phyloP scores from a whole-genome alignment of 2,329 filamentous ascomycete species.

The Onygenales sp. region DNA sequence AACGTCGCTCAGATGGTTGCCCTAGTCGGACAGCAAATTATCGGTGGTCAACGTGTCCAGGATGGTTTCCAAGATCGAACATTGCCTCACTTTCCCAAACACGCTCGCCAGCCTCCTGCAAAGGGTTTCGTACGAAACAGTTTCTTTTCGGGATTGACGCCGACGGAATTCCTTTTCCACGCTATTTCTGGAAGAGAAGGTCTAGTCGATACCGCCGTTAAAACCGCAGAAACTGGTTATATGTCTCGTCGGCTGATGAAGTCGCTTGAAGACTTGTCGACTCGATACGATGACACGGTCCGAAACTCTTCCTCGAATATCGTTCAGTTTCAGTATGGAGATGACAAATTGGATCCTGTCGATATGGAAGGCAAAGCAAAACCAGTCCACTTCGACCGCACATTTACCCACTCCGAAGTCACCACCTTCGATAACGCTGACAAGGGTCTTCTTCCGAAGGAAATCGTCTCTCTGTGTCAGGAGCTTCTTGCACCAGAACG shows the following conservation, averaged over 20 bases:
- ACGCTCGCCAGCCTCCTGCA: conserved; percentile 79
- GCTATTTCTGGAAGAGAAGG: conserved; percentile 97
- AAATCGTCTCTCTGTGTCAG: conserved; percentile 61
- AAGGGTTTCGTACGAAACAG: conserved; percentile 97
- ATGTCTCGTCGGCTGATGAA: conserved; percentile 99
- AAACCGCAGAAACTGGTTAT: conserved; percentile 97
- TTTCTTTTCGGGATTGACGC: conserved; percentile 85
- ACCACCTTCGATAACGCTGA: conserved; percentile 74
- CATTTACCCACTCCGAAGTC: conserved; percentile 70
- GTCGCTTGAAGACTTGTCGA: conserved; percentile 87
- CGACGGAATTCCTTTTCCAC: conserved; percentile 95
- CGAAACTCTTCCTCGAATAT: conserved; percentile 80
- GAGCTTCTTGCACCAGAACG: conserved; percentile 60
- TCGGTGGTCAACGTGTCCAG: conserved; percentile 80
- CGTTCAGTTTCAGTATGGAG: conserved; percentile 95
- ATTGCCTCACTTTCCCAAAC: conserved; percentile 90
- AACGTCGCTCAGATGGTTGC: conserved; percentile 99
- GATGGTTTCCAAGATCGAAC: conserved; percentile 96
- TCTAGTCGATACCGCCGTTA: conserved; percentile 96
- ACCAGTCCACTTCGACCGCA: conserved; percentile 85
- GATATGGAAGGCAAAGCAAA: conserved; percentile 95
- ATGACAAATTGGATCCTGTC: conserved; percentile 88
- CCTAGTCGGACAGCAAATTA: conserved; percentile 95
- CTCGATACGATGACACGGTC: conserved; percentile 89
- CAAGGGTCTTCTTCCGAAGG: conserved; percentile 59